A percentile compares a stretch with the other conserved stretches of the same genome.
phyloP scores from a whole-genome alignment of 176 grass and related monocot genomes.

The Phyllostachys edulis region DNA sequence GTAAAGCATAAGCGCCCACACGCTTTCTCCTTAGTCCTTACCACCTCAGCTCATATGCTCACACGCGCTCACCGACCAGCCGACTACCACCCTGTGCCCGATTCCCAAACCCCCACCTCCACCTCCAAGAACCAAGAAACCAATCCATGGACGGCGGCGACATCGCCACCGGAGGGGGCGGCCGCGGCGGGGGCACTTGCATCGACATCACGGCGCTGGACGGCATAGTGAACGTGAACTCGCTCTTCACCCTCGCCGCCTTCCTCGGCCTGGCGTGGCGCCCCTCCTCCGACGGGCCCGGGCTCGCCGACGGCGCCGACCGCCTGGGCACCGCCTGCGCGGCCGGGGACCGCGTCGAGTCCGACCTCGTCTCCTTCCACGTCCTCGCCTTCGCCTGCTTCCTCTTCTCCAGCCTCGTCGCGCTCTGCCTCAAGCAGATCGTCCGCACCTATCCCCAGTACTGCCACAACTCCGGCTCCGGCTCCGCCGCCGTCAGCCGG shows the following conservation, averaged over 20 bases:
- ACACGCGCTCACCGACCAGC: constrained; percentile 16
- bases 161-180: neutral
- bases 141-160: constrained; percentile 30
- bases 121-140: neutral
- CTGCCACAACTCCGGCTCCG: neutral
- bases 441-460: constrained; percentile 49
- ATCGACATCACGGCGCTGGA: constrained; percentile 86
- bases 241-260: constrained; percentile 76
- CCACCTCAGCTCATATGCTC: neutral
- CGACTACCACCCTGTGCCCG: neutral
- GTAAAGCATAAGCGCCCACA: neutral
- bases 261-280: constrained; percentile 83
- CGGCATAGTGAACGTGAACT: constrained; percentile 96
- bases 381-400: constrained; percentile 85
- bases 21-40: neutral
- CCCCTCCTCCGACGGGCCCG: constrained; percentile 47
- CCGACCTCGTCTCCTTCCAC: constrained; percentile 78
- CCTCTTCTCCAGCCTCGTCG: constrained; percentile 94
- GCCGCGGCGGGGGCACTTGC: constrained; percentile 55
- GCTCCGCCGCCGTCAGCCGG: neutral
- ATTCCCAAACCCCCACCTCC: neutral
- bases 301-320: constrained; percentile 38
- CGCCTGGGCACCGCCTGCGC: constrained; percentile 37
- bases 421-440: constrained; percentile 97
- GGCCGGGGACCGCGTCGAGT: constrained; percentile 52